Base-by-base conservation (phyloP, 306 rosid genomes). In the Cicer cuneatum region DNA sequence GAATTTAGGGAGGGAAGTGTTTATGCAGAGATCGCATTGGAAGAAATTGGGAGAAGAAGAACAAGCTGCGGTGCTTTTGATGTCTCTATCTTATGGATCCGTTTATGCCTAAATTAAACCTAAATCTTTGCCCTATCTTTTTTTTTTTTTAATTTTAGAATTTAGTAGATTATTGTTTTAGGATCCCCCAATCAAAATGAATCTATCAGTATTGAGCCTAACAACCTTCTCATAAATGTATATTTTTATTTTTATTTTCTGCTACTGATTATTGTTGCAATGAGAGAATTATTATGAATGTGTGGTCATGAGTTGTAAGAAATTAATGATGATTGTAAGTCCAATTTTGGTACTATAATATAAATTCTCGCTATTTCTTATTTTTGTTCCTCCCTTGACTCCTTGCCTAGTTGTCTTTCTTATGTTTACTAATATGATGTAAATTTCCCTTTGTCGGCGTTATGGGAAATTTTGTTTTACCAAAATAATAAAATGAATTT, bases 11-110 rank as follows among this genome's bases (percentile, higher is more conserved):
- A 90, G 93, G 18, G 96, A 92, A 40, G 96, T 92, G 4, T 72
- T 89, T 89, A 86, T 89, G 97, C 93, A 87, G 67, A 78, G 96
- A 86, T 90, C 98, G 41, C 78, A 73, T 66, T 74, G 91, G 78
- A 92, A 83, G 87, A 92, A 87, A 79, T 45, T 92, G 1, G 93
- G 93, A 0, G 98, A 95, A 53, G 99, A 92, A 61, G 98, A 95
- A 80, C 90, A 92, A 87, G 98, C 97, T 24, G 99, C 99, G 0
- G 90, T 95, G 21, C 10, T 95, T 3, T 79, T 95, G 60, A 95
- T 95, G 99, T 93, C 99, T 14, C 90, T 95, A 0, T 92, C 99
- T 10, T 89, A 89, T 76, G 98, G 97, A 78, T 92, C 93, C 9
- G 98, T 95, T 15, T 95, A 89, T 87, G 85, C 86, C 81, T 82